phyloP scores from a whole-genome alignment of 345 rosid genomes.

The Punica granatum region DNA sequence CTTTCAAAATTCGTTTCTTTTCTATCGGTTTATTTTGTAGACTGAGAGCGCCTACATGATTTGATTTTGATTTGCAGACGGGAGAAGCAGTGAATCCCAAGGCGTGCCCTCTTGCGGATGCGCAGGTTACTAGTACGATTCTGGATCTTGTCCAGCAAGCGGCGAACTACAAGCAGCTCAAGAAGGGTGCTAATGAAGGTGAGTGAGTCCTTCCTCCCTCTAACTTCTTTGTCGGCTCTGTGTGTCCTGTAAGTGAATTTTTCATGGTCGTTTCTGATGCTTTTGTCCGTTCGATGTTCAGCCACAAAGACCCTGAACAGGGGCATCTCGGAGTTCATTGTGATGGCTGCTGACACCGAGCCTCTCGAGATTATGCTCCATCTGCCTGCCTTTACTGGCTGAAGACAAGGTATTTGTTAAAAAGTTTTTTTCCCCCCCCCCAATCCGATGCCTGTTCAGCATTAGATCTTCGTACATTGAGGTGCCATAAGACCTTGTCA shows the following conservation, averaged over 20 bases:
- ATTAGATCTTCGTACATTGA: too few species aligned
- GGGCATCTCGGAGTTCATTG: constrained; percentile 90
- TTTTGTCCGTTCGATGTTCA: too few species aligned
- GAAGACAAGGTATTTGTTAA: constrained; percentile 94
- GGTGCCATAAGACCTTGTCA: constrained; percentile 43
- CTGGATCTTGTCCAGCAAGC: constrained; percentile 94
- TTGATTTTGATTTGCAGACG: constrained; percentile 27
- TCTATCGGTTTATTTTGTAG: constrained; percentile 1
- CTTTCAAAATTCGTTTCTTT: background rate
- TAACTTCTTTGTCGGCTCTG: too few species aligned
- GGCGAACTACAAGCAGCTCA: constrained; percentile 93
- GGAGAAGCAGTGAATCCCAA: constrained; percentile 78
- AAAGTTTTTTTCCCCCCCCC: too few species aligned
- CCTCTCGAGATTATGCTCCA: constrained; percentile 97
- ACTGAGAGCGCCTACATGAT: background rate
- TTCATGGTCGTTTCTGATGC: too few species aligned
- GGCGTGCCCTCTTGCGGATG: constrained; percentile 84
- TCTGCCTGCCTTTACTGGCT: constrained; percentile 83
- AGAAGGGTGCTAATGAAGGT: constrained; percentile 99
- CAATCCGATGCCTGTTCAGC: too few species aligned
- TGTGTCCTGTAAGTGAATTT: too few species aligned
- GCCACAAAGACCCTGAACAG: too few species aligned
- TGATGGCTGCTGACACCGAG: constrained; percentile 82
- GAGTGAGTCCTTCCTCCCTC: too few species aligned
- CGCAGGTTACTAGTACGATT: constrained; percentile 67